Percentiles rank a stretch among this genome's conserved stretches.
These are phyloP conservation scores for Monosporascus sp. DNA, from an alignment of 2,329 filamentous ascomycete genomes.

Conservation along the genomic window DNA sequence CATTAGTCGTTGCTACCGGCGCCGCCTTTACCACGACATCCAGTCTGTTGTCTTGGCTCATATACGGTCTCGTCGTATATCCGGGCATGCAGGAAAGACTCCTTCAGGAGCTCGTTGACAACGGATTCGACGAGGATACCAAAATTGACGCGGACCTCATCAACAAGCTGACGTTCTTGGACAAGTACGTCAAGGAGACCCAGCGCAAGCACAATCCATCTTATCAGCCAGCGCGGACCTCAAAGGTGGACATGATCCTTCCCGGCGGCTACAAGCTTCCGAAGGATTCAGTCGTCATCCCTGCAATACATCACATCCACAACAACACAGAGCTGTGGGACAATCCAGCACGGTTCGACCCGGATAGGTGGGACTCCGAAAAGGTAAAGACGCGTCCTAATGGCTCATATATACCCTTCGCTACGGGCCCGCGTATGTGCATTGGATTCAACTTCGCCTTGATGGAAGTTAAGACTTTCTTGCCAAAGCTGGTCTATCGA, in stretches of 20 bases:
- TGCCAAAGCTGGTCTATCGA: slow-evolving; percentile 52
- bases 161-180: slow-evolving; percentile 44
- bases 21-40: slow-evolving; percentile 58
- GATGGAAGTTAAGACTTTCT: slow-evolving; percentile 53
- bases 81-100: slow-evolving; percentile 50
- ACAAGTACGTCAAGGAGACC: slow-evolving; percentile 56
- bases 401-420: slow-evolving; percentile 54
- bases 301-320: slow-evolving; percentile 45
- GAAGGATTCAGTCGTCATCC: slow-evolving; percentile 46
- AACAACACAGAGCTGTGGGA: slow-evolving; percentile 52
- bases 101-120: slow-evolving; percentile 51
- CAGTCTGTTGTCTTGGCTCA: slow-evolving; percentile 51
- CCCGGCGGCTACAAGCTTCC: slow-evolving; percentile 55
- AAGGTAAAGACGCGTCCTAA: slow-evolving; percentile 46
- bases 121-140: slow-evolving; percentile 36
- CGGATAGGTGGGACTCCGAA: slow-evolving; percentile 53
- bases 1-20: slow-evolving; percentile 45
- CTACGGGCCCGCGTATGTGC: slow-evolving; percentile 50
- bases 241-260: slow-evolving; percentile 49
- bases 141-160: slow-evolving; percentile 42
- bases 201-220: slow-evolving; percentile 55
- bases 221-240: slow-evolving; percentile 54
- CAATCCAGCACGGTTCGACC: slow-evolving; percentile 51
- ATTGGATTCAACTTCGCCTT: slow-evolving; percentile 62
- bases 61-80: slow-evolving; percentile 49